Evolutionary conservation across 2,329 filamentous ascomycete species (phyloP), one percentile per base, ranked within the genome.

Genomic region (Neonectria punicea): DNA sequence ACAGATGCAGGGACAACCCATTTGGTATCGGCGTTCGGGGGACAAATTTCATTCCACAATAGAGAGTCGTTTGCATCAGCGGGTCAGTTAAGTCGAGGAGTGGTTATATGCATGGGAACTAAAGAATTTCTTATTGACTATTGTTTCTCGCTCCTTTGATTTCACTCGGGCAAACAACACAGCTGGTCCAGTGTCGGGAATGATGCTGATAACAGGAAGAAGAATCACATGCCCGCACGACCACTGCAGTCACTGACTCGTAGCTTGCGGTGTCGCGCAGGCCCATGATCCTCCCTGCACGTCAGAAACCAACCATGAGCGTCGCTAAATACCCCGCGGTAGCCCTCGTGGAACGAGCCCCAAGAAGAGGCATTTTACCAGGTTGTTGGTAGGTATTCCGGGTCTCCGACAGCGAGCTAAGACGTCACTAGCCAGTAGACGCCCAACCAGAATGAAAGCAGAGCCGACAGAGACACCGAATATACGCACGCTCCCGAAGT

Each of bases 401-500:
- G 49, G 50, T 41, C 13, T 20, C 32, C 34, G 43, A 18, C 36
- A 53, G 22, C 47, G 32, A 49, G 54, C 60, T 63, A 63, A 63
- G 54, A 63, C 60, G 60, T 58, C 60, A 63, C 54, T 32, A 32
- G 60, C 58, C 49, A 58, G 41, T 25, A 32, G 44, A 50, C 63
- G 66, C 54, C 57, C 65, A 63, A 59, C 58, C 61, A 58, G 59
- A 70, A 66, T 63, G 72, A 57, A 57, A 71, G 51, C 43, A 39
- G 22, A 30, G 47, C 56, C 20, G 57, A 46, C 44, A 30, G 44
- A 54, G 41, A 46, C 28, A 13, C 53, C 34, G 53, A 57, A 58
- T 58, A 57, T 46, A 59, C 56, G 55, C 61, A 50, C 43, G 55
- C 50, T 68, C 64, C 70, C 71, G 72, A 73, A 65, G 64, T 73